A percentile compares a stretch with the other conserved stretches of the same genome.
phyloP scores from a whole-genome alignment of 352 stramenopile species.

The Globisporangium canariense region DNA sequence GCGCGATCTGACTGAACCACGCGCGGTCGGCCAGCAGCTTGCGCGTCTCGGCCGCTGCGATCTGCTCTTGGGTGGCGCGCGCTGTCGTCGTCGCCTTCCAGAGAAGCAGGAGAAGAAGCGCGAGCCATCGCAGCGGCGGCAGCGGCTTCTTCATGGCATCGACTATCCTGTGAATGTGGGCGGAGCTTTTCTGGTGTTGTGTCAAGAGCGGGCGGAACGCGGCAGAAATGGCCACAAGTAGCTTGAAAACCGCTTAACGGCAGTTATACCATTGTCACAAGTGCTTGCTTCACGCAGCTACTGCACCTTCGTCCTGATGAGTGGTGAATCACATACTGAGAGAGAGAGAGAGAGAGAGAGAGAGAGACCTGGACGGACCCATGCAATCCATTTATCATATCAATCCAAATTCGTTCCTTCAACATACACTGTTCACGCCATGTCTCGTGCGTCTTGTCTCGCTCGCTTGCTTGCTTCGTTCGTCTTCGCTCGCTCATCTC shows the following conservation, averaged over 20 bases:
- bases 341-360: background rate
- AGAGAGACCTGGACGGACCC: background rate
- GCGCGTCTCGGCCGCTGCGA: constrained; percentile 11
- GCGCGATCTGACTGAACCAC: constrained; percentile 48
- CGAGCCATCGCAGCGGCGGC: constrained; percentile 14
- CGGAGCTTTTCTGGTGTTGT: background rate
- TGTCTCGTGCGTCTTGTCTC: constrained; percentile 4
- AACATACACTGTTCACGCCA: constrained; percentile 13
- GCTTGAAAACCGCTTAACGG: background rate
- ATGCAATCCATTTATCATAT: constrained; percentile 16
- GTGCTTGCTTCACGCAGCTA: too few relatives aligned
- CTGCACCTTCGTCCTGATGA: background rate
- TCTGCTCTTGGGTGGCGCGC: constrained; percentile 12
- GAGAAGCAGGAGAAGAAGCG: constrained; percentile 7
- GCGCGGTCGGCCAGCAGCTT: constrained; percentile 42
- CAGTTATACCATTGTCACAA: too few relatives aligned
- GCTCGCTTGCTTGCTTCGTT: background rate
- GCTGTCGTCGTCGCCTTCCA: background rate
- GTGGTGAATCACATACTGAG: too few relatives aligned
- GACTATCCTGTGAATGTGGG: background rate
- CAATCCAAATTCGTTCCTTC: constrained; percentile 15
- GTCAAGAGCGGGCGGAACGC: background rate
- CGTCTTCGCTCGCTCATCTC: background rate
- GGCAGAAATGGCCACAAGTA: background rate
- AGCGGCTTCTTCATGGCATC: constrained; percentile 8